Base-by-base conservation (phyloP, 2,329 filamentous ascomycete genomes). In the Fusarium armeniacum region DNA sequence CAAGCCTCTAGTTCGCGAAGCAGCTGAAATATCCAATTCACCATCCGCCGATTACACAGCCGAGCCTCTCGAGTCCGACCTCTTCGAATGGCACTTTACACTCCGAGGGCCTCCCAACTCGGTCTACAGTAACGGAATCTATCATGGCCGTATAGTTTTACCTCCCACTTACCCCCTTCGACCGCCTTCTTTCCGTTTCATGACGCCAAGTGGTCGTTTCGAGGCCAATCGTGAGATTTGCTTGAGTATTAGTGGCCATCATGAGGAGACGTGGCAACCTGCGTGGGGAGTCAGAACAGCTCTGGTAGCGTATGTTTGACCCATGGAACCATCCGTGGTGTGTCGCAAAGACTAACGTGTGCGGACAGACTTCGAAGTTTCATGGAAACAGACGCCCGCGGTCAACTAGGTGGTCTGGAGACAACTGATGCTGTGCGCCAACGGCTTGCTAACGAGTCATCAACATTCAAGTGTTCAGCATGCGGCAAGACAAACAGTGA, bases 71-170 rank as follows among this genome's bases (percentile, higher is more conserved):
- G 95, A 98, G 77, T 85, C 89, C 33, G 94, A 98, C 81, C 90
- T 99, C 56, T 97, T 97, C 82, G 94, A 98, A 81, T 99, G 96
- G 96, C 96, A 99, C 83, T 99, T 98, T 82, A 99, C 96, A 0
- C 86, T 99, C n/a, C 89, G 91, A 53, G 96, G 96, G 0, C 94
- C 95, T 0, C 95, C 95, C 0, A 84, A 88, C 33, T 94, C 93
- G 0, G 88, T 90, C 38, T 98, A 94, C 81, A 88, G 89, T 45
- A 83, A 85, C 33, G 96, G 96, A 49, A 88, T 98, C 76, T 99
- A 98, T 83, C 96, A 99, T 81, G 96, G 96, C 61, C 93, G 95
- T 76, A 98, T 99, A 78, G 87, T 94, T 40, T 89, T 99, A 1
- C 96, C 96, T 2, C 88, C 94, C 0, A 89, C 91, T 3, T 99